A percentile compares a stretch with the other conserved stretches of the same genome.
Evolutionary conservation across 2,329 filamentous ascomycete genomes (phyloP).

Genomic region (Bertia moriformis): DNA sequence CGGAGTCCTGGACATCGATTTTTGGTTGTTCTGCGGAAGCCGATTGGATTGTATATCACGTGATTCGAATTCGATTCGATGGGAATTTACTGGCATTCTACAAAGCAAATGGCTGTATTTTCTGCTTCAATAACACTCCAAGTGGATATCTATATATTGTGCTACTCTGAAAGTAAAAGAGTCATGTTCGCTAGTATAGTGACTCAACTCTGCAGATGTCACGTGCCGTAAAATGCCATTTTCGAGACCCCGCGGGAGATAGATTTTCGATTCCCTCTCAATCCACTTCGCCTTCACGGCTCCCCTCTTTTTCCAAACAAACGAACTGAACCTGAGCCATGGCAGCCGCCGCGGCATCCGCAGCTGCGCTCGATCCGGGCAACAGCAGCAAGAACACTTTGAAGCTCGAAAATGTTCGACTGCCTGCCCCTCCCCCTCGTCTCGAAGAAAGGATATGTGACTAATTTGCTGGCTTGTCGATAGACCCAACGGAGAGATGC

Average conservation of each 20-base stretch:
- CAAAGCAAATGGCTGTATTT: too few species aligned
- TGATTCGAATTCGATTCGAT: too few species aligned
- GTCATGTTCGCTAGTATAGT: too few species aligned
- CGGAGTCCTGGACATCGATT: too few species aligned
- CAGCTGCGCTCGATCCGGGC: slow-evolving; percentile 1
- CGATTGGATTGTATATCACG: too few species aligned
- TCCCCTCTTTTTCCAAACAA: neutral
- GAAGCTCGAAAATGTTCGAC: slow-evolving; percentile 1
- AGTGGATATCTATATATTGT: too few species aligned
- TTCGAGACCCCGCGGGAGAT: neutral
- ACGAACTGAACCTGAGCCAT: neutral
- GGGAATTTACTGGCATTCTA: too few species aligned
- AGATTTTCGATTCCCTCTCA: neutral
- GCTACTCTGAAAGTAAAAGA: too few species aligned
- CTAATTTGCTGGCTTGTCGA: slow-evolving; percentile 1
- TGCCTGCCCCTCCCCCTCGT: neutral
- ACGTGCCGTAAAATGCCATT: too few species aligned
- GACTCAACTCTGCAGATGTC: too few species aligned
- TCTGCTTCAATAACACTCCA: too few species aligned
- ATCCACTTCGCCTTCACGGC: neutral
- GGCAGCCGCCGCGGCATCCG: neutral
- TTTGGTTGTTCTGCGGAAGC: too few species aligned
- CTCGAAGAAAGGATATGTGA: neutral
- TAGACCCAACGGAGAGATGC: slow-evolving; percentile 78
- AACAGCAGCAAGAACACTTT: slow-evolving; percentile 1